Conservation (phyloP, 768 basidiomycete genomes). For the Phylloporus arenicola region DNA sequence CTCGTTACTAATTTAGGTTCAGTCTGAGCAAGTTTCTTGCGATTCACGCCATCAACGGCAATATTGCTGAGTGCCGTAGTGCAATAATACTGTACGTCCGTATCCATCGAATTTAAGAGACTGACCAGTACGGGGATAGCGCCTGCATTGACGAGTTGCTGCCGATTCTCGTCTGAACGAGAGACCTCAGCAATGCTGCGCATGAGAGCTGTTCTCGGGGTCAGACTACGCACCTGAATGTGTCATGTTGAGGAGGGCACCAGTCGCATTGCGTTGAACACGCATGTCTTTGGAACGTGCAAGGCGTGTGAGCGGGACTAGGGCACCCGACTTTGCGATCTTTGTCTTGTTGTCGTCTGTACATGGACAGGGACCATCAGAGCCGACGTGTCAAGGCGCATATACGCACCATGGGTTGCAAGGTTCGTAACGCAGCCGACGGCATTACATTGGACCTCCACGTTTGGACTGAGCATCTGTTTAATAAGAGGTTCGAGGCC, state of each 20-base stretch:
- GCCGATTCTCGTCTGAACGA: slow-evolving; percentile 86
- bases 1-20: slow-evolving; percentile 95
- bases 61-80: slow-evolving; percentile 98
- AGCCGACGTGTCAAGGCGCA: neutral
- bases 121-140: slow-evolving; percentile 96
- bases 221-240: slow-evolving; percentile 70
- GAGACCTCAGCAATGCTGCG: slow-evolving; percentile 4
- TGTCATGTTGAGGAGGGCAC: slow-evolving; percentile 97
- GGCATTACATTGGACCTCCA: slow-evolving; percentile 99
- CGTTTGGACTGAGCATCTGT: slow-evolving; percentile 98
- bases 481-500: slow-evolving; percentile 96
- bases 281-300: slow-evolving; percentile 99
- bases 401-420: slow-evolving; percentile 84
- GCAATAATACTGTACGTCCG: slow-evolving; percentile 99
- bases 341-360: slow-evolving; percentile 99
- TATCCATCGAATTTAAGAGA: slow-evolving; percentile 90
- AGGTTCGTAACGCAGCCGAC: slow-evolving; percentile 99
- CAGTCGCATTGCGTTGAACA: slow-evolving; percentile 97
- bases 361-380: slow-evolving; percentile 9
- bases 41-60: slow-evolving; percentile 91
- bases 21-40: slow-evolving; percentile 89
- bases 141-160: slow-evolving; percentile 96
- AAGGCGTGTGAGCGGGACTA: slow-evolving; percentile 91
- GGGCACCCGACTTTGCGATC: slow-evolving; percentile 98
- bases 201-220: neutral